Evolutionary conservation across 2,329 filamentous ascomycete genomes (phyloP), one percentile per base, ranked within the genome.

Genomic region (Monilinia polystroma): DNA sequence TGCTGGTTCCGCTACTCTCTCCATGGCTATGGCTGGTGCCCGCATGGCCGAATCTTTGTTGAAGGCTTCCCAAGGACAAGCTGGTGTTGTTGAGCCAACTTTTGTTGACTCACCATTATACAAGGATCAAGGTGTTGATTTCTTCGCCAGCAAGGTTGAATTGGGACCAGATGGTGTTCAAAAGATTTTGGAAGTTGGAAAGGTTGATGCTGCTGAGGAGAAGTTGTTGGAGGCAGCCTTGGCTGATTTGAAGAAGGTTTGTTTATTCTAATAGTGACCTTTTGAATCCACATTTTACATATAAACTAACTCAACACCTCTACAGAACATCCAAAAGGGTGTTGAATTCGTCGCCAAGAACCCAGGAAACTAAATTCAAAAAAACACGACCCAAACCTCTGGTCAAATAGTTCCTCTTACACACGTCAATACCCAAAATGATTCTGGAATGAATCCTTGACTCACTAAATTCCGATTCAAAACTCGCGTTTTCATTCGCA

Each of bases 121-220:
- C 91, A 97, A 97, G 90, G 93, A 97, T 84, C 90, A 96, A 85
- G 95, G 94, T 77, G 87, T 96, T 77, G 91, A 96, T 69, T 99
- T 96, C 91, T 99, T 99, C 84, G 90, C 92, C 79, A 93, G 90
- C 83, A 90, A 88, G 81, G 91, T 99, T 78, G 92, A 97, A 85
- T 91, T 99, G 77, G 95, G 95, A 83, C 93, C 93, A 80, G 90
- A 94, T 80, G 95, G 95, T 84, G 94, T 96, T 73, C 89, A 95
- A 87, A 90, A 96, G 87, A 94, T 98, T 80, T 85, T 90, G 80
- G 88, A 90, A 75, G 83, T 99, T 75, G 95, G 95, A 81, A 85
- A 91, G 81, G 78, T 98, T 78, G 91, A 92, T 77, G 87, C 88
- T 76, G 83, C 88, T 80, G 95, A 99, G 90, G 83, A 96, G 87